Percentiles rank a stretch among this genome's conserved stretches.
Evolutionary conservation across 805 yeast genomes (phyloP).

Genomic region (Wickerhamiella sergipiensis): DNA sequence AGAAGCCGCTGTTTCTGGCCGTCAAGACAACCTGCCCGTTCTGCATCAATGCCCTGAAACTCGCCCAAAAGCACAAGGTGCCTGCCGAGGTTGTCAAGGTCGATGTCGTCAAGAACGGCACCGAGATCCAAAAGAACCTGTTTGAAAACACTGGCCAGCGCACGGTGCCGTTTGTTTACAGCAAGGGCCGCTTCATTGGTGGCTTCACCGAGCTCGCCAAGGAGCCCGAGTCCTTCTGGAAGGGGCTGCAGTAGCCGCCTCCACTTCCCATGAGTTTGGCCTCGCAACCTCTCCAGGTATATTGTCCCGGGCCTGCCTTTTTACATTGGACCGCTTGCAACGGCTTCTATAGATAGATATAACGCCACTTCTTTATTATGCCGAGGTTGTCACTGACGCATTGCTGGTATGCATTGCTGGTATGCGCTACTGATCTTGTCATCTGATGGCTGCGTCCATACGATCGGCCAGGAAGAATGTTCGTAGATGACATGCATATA

Average conservation of each 20-base stretch:
- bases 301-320: too few relatives aligned
- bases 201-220: constrained; percentile 17
- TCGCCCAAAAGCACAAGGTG: constrained; percentile 12
- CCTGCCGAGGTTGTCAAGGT: constrained; percentile 33
- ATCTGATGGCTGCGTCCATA: too few relatives aligned
- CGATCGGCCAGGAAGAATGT: background rate
- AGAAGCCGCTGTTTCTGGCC: constrained; percentile 16
- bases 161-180: constrained; percentile 59
- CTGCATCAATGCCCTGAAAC: constrained; percentile 14
- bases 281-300: too few relatives aligned
- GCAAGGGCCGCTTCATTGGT: constrained; percentile 46
- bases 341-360: too few relatives aligned
- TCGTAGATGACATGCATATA: background rate
- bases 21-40: constrained; percentile 18
- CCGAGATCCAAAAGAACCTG: constrained; percentile 40
- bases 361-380: too few relatives aligned
- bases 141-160: constrained; percentile 43
- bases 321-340: too few relatives aligned
- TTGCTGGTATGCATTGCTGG: too few relatives aligned
- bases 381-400: too few relatives aligned
- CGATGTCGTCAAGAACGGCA: constrained; percentile 43
- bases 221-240: constrained; percentile 15
- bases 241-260: constrained; percentile 1
- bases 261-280: too few relatives aligned
- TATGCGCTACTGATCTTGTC: too few relatives aligned